These are phyloP conservation scores for Penicillium sp. DNA, from an alignment of 2,329 filamentous ascomycete species.

Conservation along the genomic window DNA sequence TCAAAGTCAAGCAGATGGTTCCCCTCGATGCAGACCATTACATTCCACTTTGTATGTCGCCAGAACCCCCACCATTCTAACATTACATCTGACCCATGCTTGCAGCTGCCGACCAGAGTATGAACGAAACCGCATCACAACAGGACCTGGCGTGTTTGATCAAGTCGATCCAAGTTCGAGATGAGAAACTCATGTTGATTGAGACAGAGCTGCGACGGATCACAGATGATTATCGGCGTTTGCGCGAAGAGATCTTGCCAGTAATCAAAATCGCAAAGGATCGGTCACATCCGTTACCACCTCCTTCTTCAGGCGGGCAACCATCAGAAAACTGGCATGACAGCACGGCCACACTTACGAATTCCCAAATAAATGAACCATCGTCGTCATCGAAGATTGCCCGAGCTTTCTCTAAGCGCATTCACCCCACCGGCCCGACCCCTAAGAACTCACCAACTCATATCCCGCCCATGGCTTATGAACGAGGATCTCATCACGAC, in stretches of 20 bases:
- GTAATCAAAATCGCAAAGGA: conserved; percentile 89
- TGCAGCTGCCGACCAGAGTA: conserved; percentile 81
- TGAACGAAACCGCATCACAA: conserved; percentile 81
- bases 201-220: conserved; percentile 80
- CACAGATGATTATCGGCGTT: conserved; percentile 79
- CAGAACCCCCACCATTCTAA: conserved; percentile 8
- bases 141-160: conserved; percentile 91
- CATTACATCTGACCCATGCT: conserved; percentile 14
- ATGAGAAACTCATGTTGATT: conserved; percentile 79
- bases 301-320: conserved; percentile 36
- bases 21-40: conserved; percentile 91
- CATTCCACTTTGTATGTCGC: conserved; percentile 73
- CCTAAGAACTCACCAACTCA: conserved; percentile 78
- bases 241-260: conserved; percentile 88
- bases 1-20: conserved; percentile 90
- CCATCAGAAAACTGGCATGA: conserved; percentile 27
- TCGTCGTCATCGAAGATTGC: conserved; percentile 55
- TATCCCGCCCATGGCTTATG: conserved; percentile 62
- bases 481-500: conserved; percentile 57
- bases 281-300: conserved; percentile 78
- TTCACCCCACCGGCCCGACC: conserved; percentile 62
- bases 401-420: conserved; percentile 71
- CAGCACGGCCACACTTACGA: conserved; percentile 40
- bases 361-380: conserved; percentile 36
- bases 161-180: conserved; percentile 80